A percentile compares a stretch with the other conserved stretches of the same genome.
These are phyloP conservation scores for Leptographium procerum DNA, from an alignment of 2,329 filamentous ascomycete genomes.

Conservation along the genomic window DNA sequence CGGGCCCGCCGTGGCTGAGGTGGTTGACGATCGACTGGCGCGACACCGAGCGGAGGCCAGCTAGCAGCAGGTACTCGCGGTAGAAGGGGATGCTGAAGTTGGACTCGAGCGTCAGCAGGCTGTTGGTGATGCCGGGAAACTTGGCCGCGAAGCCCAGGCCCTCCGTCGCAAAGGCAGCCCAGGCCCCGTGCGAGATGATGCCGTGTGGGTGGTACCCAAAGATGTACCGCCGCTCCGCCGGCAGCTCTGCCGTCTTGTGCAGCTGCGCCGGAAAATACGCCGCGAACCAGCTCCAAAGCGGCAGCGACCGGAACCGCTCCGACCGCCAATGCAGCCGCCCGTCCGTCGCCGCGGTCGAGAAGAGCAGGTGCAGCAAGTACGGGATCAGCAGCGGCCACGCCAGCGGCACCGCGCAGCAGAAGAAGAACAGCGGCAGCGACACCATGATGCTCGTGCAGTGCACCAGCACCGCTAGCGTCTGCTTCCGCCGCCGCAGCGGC, in stretches of 20 bases:
- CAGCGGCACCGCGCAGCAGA: constrained; percentile 82
- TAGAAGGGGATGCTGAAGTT: constrained; percentile 94
- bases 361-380: constrained; percentile 74
- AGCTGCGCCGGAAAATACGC: constrained; percentile 85
- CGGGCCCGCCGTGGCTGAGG: constrained; percentile 64
- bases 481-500: constrained; percentile 57
- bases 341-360: constrained; percentile 66
- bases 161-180: constrained; percentile 82
- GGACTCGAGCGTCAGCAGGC: constrained; percentile 81
- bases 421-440: constrained; percentile 72
- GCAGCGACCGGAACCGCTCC: constrained; percentile 59
- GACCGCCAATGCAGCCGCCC: constrained; percentile 66
- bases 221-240: constrained; percentile 81
- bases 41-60: constrained; percentile 82
- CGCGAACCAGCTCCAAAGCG: constrained; percentile 79
- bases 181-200: constrained; percentile 95
- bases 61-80: constrained; percentile 80
- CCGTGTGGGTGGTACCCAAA: constrained; percentile 93
- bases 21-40: constrained; percentile 86
- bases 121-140: constrained; percentile 93
- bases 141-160: constrained; percentile 75
- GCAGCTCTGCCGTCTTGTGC: constrained; percentile 71
- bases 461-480: constrained; percentile 67
- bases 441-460: constrained; percentile 63
- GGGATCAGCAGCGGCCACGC: constrained; percentile 69